Evolutionary conservation across 2,329 filamentous ascomycete genomes (phyloP).

Genomic region (Arthroderma sp.): DNA sequence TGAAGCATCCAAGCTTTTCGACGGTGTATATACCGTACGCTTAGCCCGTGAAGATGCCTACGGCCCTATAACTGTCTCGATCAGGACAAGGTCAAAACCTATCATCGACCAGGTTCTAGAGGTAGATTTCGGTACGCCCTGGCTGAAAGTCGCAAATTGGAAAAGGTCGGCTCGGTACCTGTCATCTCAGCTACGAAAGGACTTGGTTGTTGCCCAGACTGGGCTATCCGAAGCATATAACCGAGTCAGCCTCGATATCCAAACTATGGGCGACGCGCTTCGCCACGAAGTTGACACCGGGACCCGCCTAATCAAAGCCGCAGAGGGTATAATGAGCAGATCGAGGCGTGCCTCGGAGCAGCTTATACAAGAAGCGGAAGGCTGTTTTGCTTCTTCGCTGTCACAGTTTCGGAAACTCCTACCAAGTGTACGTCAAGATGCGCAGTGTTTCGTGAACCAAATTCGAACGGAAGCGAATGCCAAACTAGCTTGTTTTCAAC

Average conservation of each 20-base stretch:
- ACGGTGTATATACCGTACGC: slow-evolving; percentile 40
- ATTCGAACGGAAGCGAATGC: too few relatives aligned
- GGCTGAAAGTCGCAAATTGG: slow-evolving; percentile 35
- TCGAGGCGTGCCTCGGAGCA: slow-evolving; percentile 24
- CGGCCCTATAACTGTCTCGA: slow-evolving; percentile 36
- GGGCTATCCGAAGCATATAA: slow-evolving; percentile 25
- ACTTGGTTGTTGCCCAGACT: slow-evolving; percentile 25
- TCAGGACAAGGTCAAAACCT: slow-evolving; percentile 27
- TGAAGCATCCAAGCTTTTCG: slow-evolving; percentile 36
- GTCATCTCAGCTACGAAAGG: slow-evolving; percentile 23
- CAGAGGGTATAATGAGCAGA: slow-evolving; percentile 16
- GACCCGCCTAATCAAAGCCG: slow-evolving; percentile 13
- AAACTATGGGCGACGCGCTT: slow-evolving; percentile 20
- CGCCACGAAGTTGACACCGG: slow-evolving; percentile 17
- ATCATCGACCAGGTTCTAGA: slow-evolving; percentile 23
- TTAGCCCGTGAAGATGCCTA: slow-evolving; percentile 37
- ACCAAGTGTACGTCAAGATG: slow-evolving; percentile 17
- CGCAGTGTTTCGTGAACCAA: slow-evolving; percentile 15
- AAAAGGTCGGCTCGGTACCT: slow-evolving; percentile 27
- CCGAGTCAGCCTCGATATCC: slow-evolving; percentile 26
- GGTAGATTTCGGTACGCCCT: slow-evolving; percentile 34
- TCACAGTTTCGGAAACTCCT: slow-evolving; percentile 19
- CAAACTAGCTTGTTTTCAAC: too few relatives aligned
- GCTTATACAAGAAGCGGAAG: slow-evolving; percentile 19
- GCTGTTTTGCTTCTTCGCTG: slow-evolving; percentile 21